Evolutionary conservation across 345 rosid genomes (phyloP), one percentile per base, ranked within the genome.

Genomic region (Chamaenerion angustifolium): DNA sequence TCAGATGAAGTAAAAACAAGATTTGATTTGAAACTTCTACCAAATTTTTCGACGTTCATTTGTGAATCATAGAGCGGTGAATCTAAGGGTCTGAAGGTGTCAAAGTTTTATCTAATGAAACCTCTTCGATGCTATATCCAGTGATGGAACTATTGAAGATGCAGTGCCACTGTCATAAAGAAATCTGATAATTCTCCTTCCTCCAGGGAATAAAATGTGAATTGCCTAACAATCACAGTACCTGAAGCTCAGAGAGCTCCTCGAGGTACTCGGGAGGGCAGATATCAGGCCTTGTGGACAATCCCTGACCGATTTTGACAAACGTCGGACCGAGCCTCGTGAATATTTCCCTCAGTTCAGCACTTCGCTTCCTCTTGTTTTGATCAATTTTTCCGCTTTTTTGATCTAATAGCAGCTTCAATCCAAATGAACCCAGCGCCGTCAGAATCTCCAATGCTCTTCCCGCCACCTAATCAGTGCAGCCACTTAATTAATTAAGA

Each of bases 281-380:
- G 57, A 90, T 65, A 58, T 90, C 96, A 2, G 98, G 98, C 64
- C 98, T 73, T 31, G 98, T 92, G 17, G 98, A 92, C 56, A 92
- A 66, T 19, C 96, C 98, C 71, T 92, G 98, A 49, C 98, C 98
- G 3, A 92, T 60, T 64, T 92, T 92, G n/a, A 92, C 96, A 46
- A 92, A 92, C 55, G 98, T 83, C 31, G 98, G 95, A 0, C 98
- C 98, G 16, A 92, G 65, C 57, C 85, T 76, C 42, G 89, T 87
- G 70, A 92, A 86, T 15, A 82, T 86, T 10, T 40, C 52, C 12
- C 85, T 64, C 53, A 92, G 73, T 64, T 92, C 79, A 53, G 44
- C 55, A 0, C 88, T 95, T 47, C 96, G 74, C 68, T 54, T 69
- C 64, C 76, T 79, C 86, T 83, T 92, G 52, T 92, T 86, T 44